Base-by-base conservation (phyloP, 768 basidiomycete species). In the Pulveroboletus ravenelii region DNA sequence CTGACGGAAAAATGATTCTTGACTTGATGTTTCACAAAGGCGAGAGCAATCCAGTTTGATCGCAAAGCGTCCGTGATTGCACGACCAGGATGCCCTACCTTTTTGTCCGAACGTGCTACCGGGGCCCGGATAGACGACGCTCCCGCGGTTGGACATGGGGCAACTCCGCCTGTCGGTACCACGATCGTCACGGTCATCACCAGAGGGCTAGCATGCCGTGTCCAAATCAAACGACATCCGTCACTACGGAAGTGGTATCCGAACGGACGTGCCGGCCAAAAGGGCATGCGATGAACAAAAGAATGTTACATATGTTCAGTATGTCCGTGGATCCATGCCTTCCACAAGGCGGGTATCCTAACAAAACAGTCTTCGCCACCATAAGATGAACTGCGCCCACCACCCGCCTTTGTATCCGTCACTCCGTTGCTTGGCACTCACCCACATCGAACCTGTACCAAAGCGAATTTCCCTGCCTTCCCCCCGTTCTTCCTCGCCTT, bases 391-490 rank as follows among this genome's bases (percentile, higher is more conserved):
- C 55, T 85, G 75, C 39, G 80, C 80, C 89, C 89, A 93, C 80
- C 83, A 87, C 39, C 80, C 74, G 18, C 91, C 89, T 61, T 80
- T 73, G 82, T 84, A 92, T 10, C 81, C 85, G 27, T 77, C 74
- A 35, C 70, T 68, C 34, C 92, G 82, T 39, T 68, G 62, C 59
- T 77, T 80, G 18, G 74, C 62, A 48, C 88, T 83, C 27, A 89
- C 69, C 84, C 87, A 89, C 79, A 94, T 85, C 41, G 77, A 73
- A 8, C 91, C 91, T n/a, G 91, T 93, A 17, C 91, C 91, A 64
- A 82, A 81, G 29, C 77, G 78, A 51, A 92, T 76, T 32, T 78
- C 77, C 48, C 77, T 78, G 53, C 73, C 74, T 56, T 81, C 80
- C 15, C 65, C 71, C 34, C 74, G 70, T 41, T 78, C 76, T 43